Base-by-base conservation (phyloP, 192 early-diverging fungal species). In the Physocladia obscura region DNA sequence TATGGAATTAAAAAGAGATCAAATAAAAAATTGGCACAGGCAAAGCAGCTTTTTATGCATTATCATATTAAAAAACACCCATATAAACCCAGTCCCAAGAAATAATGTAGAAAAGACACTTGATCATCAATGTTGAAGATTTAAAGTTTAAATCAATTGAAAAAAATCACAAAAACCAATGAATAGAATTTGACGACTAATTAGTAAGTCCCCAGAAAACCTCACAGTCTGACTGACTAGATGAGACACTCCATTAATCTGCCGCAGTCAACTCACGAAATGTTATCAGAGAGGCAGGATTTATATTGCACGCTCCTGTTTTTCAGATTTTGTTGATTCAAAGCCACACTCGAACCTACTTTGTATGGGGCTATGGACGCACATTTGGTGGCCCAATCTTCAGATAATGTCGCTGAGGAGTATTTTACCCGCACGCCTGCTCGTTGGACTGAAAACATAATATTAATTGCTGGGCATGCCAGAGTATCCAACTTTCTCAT, bases 11-110 rank as follows among this genome's bases (percentile, higher is more conserved):
- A 8, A 44, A 44, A 8, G n/a, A 44, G 40, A 44, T 44, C 40
- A 44, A 44, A 44, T 44, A 8, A 44, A 44, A 44, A n/a, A 44
- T n/a, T 44, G 8, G 40, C 40, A 8, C 40, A 44, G 40, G 40
- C 40, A 44, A 44, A 44, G 40, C 40, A n/a, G 40, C 40, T 44
- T 8, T 44, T 44, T n/a, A 44, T 8, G 8, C 40, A n/a, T 44
- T 44, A 44, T 44, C 40, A 60, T 60, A 60, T 38, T 40, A 60
- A 60, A 24, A 60, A 60, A 38, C 38, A 40, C 24, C 58, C 58
- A 60, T 60, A 60, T 24, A 17, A 38, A 24, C 34, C 29, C n/a
- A 56, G 54, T 26, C 29, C 8, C 54, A 56, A 30, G 54, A 60
- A 60, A 60, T 60, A 11, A 60, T 47, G n/a, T 60, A 24, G 31